These are phyloP conservation scores for Rutstroemia sp. DNA, from an alignment of 2,329 filamentous ascomycete genomes.

Conservation along the genomic window DNA sequence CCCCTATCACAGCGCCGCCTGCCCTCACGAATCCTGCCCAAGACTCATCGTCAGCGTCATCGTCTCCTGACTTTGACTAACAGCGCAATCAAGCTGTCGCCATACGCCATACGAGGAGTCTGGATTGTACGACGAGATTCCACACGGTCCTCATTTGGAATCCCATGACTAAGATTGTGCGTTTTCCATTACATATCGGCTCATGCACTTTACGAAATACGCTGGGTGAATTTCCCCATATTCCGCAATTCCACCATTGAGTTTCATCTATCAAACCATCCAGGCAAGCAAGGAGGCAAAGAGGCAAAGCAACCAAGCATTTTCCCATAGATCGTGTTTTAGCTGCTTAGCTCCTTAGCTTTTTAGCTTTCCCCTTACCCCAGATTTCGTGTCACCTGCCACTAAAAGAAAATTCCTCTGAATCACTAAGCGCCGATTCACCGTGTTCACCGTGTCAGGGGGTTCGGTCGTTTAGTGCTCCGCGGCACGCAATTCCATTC, in stretches of 20 bases:
- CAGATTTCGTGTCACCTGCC: constrained; percentile 22
- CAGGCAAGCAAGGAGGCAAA: neutral
- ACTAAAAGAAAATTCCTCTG: neutral
- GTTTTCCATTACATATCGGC: constrained; percentile 21
- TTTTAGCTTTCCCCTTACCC: constrained; percentile 14
- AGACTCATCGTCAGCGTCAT: neutral
- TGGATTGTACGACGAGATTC: constrained; percentile 1
- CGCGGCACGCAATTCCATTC: constrained; percentile 10
- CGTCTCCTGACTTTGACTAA: constrained; percentile 16
- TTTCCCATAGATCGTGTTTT: constrained; percentile 3
- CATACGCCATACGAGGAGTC: neutral
- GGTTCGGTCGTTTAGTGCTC: neutral
- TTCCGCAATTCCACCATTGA: neutral
- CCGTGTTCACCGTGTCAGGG: neutral
- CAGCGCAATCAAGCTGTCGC: neutral
- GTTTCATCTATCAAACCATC: neutral
- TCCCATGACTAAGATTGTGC: constrained; percentile 25
- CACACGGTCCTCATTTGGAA: constrained; percentile 3
- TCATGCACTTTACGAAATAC: neutral
- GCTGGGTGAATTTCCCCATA: neutral
- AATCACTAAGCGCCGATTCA: constrained; percentile 1
- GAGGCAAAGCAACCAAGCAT: neutral
- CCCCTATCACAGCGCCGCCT: neutral
- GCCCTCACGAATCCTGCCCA: too few species aligned
- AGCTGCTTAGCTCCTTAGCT: neutral